A percentile compares a stretch with the other conserved stretches of the same genome.
These are phyloP conservation scores for Hymenoscyphus linearis DNA, from an alignment of 2,329 filamentous ascomycete genomes.

Conservation along the genomic window DNA sequence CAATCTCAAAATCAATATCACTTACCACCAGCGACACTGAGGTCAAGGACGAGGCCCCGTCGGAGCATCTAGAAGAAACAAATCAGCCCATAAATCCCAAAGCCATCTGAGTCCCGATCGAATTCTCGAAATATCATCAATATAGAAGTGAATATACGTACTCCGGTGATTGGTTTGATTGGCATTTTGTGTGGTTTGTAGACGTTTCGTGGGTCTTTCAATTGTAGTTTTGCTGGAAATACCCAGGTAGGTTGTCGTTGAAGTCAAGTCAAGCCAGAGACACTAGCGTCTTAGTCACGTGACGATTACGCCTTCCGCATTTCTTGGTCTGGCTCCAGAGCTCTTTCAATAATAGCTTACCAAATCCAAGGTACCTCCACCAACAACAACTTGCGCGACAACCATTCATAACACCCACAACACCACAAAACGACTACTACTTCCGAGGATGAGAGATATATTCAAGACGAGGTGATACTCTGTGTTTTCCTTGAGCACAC, in stretches of 20 bases:
- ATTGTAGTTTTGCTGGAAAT: slow-evolving; percentile 26
- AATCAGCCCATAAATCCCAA: slow-evolving; percentile 25
- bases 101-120: slow-evolving; percentile 12
- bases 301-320: not conserved
- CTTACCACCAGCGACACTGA: slow-evolving; percentile 52
- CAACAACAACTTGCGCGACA: slow-evolving; percentile 6
- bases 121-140: not conserved
- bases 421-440: not conserved
- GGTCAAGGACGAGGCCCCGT: slow-evolving; percentile 51
- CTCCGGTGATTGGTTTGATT: slow-evolving; percentile 35
- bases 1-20: slow-evolving; percentile 8
- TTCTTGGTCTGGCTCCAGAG: not conserved
- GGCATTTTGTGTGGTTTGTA: slow-evolving; percentile 28
- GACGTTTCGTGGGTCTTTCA: slow-evolving; percentile 25
- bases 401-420: not conserved
- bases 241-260: slow-evolving; percentile 19
- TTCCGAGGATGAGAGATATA: slow-evolving; percentile 7
- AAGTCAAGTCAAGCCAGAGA: slow-evolving; percentile 21
- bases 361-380: not conserved
- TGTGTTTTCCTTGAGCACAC: not conserved
- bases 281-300: not conserved
- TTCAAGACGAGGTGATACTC: slow-evolving; percentile 3
- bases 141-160: slow-evolving; percentile 21
- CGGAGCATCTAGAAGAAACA: slow-evolving; percentile 47
- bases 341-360: not conserved